These are phyloP conservation scores for Quercus mongolica DNA, from an alignment of 306 rosid species.

Conservation along the genomic window DNA sequence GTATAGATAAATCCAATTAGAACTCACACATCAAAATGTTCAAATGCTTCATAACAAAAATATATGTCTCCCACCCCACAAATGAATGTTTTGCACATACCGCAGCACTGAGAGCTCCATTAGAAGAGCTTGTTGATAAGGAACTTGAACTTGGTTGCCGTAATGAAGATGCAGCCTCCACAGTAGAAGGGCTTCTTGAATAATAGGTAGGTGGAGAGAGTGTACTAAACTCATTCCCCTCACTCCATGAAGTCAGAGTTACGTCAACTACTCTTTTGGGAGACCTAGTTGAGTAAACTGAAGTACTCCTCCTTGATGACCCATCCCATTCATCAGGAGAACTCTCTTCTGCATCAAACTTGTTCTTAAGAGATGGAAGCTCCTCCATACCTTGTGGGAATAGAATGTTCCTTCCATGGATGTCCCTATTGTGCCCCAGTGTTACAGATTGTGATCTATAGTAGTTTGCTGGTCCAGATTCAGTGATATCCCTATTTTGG, in stretches of 20 bases:
- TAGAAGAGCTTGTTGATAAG: too few relatives aligned
- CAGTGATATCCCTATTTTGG: neutral
- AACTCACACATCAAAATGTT: too few relatives aligned
- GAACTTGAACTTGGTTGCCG: too few relatives aligned
- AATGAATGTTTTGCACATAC: neutral
- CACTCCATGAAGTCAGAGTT: too few relatives aligned
- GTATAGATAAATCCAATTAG: too few relatives aligned
- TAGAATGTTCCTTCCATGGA: neutral
- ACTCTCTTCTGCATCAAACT: slow-evolving; percentile 10
- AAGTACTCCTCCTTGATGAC: slow-evolving; percentile 2
- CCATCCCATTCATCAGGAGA: slow-evolving; percentile 15
- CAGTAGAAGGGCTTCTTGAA: too few relatives aligned
- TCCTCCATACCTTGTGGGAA: neutral
- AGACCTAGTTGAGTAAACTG: too few relatives aligned
- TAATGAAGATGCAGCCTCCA: too few relatives aligned
- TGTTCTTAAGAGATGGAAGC: slow-evolving; percentile 20
- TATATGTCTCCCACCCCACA: neutral
- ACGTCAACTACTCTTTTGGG: too few relatives aligned
- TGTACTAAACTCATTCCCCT: too few relatives aligned
- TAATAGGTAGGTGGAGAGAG: too few relatives aligned
- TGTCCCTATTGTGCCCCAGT: neutral
- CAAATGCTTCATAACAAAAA: too few relatives aligned
- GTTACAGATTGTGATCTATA: neutral
- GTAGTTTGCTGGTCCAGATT: neutral
- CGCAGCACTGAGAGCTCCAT: neutral